Percentiles rank a stretch among this genome's conserved stretches.
Evolutionary conservation across 192 early-diverging fungal species (phyloP).

Genomic region (Glomus cerebriforme): DNA sequence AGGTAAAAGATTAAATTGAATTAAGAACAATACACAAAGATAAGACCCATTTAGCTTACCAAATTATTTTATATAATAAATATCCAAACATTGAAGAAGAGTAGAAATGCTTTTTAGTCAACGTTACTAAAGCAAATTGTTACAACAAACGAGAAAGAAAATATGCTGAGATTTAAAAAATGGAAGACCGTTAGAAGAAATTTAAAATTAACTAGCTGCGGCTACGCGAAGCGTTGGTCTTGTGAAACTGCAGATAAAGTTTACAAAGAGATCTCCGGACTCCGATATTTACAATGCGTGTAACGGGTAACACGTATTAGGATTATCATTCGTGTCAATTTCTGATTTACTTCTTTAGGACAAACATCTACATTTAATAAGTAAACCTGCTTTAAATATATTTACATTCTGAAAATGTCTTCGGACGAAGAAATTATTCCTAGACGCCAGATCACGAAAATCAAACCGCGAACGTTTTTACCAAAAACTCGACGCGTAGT

Average conservation of each 20-base stretch:
- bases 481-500: slow-evolving; percentile 20
- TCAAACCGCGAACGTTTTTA: slow-evolving; percentile 11
- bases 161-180: too few relatives aligned
- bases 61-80: neutral
- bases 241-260: too few relatives aligned
- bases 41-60: neutral
- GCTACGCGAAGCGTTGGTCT: too few relatives aligned
- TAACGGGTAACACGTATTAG: neutral
- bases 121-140: too few relatives aligned
- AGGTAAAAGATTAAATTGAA: neutral
- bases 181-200: too few relatives aligned
- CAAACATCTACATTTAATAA: neutral
- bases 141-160: too few relatives aligned
- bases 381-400: neutral
- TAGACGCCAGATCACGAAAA: slow-evolving; percentile 5
- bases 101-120: too few relatives aligned
- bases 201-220: too few relatives aligned
- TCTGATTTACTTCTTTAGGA: neutral
- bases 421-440: slow-evolving; percentile 23
- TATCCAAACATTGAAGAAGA: neutral
- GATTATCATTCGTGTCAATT: neutral
- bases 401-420: neutral
- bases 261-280: too few relatives aligned
- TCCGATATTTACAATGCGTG: too few relatives aligned
- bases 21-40: neutral